phyloP scores from a whole-genome alignment of 2,329 filamentous ascomycete species.

The Trichophyton schoenleinii region DNA sequence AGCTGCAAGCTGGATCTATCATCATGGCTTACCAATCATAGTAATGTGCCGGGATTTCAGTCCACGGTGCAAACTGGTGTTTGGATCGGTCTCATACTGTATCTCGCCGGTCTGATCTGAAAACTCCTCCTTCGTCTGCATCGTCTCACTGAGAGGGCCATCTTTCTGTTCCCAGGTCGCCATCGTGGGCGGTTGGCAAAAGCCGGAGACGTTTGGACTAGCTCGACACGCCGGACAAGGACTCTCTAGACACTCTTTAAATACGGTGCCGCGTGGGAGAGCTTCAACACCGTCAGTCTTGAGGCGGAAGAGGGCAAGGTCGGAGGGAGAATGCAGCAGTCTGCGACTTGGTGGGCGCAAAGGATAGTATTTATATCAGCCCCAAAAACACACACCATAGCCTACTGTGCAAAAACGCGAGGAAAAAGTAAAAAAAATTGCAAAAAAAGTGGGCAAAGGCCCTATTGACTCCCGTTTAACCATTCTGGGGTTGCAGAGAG shows the following conservation, averaged over 20 bases:
- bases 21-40: constrained; percentile 40
- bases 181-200: constrained; percentile 13
- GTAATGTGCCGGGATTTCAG: constrained; percentile 45
- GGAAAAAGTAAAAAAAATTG: background rate
- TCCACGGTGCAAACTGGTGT: constrained; percentile 28
- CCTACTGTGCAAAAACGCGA: background rate
- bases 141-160: constrained; percentile 8
- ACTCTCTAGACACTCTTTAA: background rate
- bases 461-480: background rate
- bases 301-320: background rate
- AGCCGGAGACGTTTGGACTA: background rate
- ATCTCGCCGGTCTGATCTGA: constrained; percentile 3
- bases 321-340: background rate
- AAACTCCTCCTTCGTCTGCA: constrained; percentile 10
- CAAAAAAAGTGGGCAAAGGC: constrained; percentile 4
- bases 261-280: background rate
- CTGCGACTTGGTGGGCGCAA: background rate
- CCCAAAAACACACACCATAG: background rate
- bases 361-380: background rate
- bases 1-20: constrained; percentile 19
- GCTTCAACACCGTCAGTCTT: background rate
- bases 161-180: constrained; percentile 10
- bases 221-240: constrained; percentile 3
- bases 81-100: constrained; percentile 16
- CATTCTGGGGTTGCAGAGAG: background rate